Conservation (phyloP, 2,329 filamentous ascomycete genomes). For the Ophiostoma ulmi region DNA sequence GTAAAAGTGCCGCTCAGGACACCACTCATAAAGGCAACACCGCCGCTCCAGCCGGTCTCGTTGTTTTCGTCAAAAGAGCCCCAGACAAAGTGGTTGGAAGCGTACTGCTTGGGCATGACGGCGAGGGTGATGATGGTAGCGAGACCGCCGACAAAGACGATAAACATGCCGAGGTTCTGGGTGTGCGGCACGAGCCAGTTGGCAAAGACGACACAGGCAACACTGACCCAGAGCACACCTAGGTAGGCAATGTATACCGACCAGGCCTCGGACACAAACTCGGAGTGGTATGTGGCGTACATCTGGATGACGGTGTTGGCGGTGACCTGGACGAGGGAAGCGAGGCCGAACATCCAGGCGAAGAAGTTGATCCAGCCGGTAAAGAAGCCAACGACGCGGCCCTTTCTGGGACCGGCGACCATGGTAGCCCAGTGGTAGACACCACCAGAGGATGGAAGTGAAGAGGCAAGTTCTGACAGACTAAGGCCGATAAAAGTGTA, state of each 20-base stretch:
- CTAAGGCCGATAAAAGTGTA: constrained; percentile 42
- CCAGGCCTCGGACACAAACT: constrained; percentile 49
- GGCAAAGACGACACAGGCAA: constrained; percentile 50
- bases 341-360: constrained; percentile 58
- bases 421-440: constrained; percentile 58
- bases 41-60: constrained; percentile 49
- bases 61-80: constrained; percentile 44
- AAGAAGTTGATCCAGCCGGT: constrained; percentile 51
- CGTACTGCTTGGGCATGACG: constrained; percentile 50
- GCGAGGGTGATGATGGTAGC: constrained; percentile 49
- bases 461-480: constrained; percentile 50
- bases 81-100: constrained; percentile 51
- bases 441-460: constrained; percentile 54
- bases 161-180: constrained; percentile 48
- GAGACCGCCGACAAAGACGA: constrained; percentile 50
- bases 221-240: constrained; percentile 50
- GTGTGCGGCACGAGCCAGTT: constrained; percentile 54
- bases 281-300: constrained; percentile 55
- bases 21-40: constrained; percentile 60
- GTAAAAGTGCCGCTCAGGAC: constrained; percentile 64
- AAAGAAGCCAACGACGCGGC: constrained; percentile 48
- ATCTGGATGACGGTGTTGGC: constrained; percentile 57
- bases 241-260: constrained; percentile 57
- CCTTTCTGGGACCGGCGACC: constrained; percentile 50
- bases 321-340: constrained; percentile 54